Base-by-base conservation (phyloP, 192 early-diverging fungal genomes). In the Lobosporangium transversale region DNA sequence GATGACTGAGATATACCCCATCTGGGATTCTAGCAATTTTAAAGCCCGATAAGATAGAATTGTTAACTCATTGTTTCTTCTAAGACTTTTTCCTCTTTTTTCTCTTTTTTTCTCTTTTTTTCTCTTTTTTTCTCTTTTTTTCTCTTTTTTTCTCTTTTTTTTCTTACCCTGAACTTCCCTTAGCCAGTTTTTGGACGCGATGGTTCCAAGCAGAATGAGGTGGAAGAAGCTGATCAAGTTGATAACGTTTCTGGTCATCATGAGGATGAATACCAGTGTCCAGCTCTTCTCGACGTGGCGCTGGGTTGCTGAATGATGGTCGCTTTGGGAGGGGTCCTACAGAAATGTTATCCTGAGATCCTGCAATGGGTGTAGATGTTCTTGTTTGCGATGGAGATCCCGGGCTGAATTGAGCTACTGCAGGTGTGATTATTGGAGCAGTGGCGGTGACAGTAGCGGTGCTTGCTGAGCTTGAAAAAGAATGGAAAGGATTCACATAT, bases 401-500 rank as follows among this genome's bases (percentile, higher is more conserved):
- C 23, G 42, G 44, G 37, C 30, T 60, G 20, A 23, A 53, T 8
- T n/a, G 35, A 4, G 33, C 20, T 58, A 45, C 23, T 18, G 56
- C 14, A 21, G 66, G 12, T 2, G 55, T 12, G 10, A 26, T 4
- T 45, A 49, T 21, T 7, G 44, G 15, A 17, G 45, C 9, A 24
- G 32, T 21, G 11, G n/a, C 59, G 10, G 32, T 21, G 14, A n/a
- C n/a, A n/a, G 31, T 4, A 5, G 30, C 54, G 10, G 45, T 24
- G 42, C 48, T 49, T 2, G 75, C 23, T 6, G 62, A 8, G 49
- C 62, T 74, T 36, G 80, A 66, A 29, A 84, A 79, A 26, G 80
- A 62, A 30, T 81, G 58, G 59, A 84, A 84, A 5, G 82, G 82
- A 37, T 84, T 84, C 27, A 66, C 70, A 51, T 84, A 84, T 15